Conservation (phyloP, 108 stramenopile species). For the Conticribra guillardii region DNA sequence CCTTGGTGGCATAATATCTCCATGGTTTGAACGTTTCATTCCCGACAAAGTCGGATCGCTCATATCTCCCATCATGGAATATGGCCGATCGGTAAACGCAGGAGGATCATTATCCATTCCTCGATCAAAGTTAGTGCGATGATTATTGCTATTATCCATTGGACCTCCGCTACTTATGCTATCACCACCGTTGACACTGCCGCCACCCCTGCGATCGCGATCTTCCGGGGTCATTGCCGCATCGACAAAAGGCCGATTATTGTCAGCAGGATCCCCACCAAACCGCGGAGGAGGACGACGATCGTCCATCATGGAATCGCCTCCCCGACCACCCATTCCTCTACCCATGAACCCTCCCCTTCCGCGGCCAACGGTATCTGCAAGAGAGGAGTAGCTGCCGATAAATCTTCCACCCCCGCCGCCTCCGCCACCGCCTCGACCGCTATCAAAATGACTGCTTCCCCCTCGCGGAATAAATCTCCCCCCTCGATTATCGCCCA, state of each 20-base stretch:
- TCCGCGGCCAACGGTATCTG: slow-evolving; percentile 1
- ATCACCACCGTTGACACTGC: not conserved
- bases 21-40: not conserved
- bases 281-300: not conserved
- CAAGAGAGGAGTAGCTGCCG: slow-evolving; percentile 17
- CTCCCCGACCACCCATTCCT: not conserved
- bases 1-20: not conserved
- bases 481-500: too few relatives aligned
- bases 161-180: not conserved
- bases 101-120: not conserved
- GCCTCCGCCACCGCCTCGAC: not conserved
- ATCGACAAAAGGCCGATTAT: not conserved
- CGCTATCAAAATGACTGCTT: not conserved
- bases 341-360: not conserved
- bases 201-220: not conserved
- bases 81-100: not conserved
- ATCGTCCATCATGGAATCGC: not conserved
- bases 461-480: too few relatives aligned
- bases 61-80: slow-evolving; percentile 2
- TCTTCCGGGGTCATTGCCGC: not conserved
- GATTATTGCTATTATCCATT: not conserved
- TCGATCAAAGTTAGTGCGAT: not conserved
- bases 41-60: not conserved
- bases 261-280: not conserved
- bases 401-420: not conserved